Conservation (phyloP, 441 rosid species). For the Euphorbia corollata region DNA sequence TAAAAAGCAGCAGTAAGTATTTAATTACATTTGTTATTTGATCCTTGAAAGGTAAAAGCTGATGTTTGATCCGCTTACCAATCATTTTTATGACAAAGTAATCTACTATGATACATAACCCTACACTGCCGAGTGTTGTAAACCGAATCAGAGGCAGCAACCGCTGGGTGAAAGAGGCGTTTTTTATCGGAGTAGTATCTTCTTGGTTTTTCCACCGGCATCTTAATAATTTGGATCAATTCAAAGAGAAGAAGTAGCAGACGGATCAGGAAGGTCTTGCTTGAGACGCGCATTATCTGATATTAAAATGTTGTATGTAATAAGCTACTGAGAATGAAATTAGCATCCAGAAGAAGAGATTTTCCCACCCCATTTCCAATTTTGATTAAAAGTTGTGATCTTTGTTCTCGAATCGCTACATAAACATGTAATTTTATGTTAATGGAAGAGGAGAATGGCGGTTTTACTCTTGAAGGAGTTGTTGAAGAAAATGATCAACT, state of each 20-base stretch:
- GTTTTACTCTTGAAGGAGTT: neutral
- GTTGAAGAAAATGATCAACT: neutral
- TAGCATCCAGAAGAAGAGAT: conserved; percentile 57
- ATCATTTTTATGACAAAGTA: too few species aligned
- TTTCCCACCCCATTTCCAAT: conserved; percentile 55
- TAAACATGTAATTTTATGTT: neutral
- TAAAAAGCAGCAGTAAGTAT: too few species aligned
- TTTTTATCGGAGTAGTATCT: conserved; percentile 14
- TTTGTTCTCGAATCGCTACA: neutral
- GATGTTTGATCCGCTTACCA: too few species aligned
- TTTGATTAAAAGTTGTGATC: neutral
- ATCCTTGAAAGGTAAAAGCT: too few species aligned
- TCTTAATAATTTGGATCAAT: conserved; percentile 58
- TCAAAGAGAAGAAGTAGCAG: conserved; percentile 26
- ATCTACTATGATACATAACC: conserved; percentile 87
- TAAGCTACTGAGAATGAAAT: conserved; percentile 71
- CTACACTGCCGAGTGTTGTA: conserved; percentile 97
- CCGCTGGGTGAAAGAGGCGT: conserved; percentile 84
- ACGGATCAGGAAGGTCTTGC: conserved; percentile 74
- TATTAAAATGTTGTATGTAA: conserved; percentile 88
- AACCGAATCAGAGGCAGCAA: conserved; percentile 82
- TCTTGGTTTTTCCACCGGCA: conserved; percentile 50
- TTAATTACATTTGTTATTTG: too few species aligned
- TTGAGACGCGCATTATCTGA: conserved; percentile 80
- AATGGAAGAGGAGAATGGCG: conserved; percentile 2